Percentiles rank a stretch among this genome's conserved stretches.
phyloP scores from a whole-genome alignment of 208 protist genomes.

The Trypanosoma cruzi region DNA sequence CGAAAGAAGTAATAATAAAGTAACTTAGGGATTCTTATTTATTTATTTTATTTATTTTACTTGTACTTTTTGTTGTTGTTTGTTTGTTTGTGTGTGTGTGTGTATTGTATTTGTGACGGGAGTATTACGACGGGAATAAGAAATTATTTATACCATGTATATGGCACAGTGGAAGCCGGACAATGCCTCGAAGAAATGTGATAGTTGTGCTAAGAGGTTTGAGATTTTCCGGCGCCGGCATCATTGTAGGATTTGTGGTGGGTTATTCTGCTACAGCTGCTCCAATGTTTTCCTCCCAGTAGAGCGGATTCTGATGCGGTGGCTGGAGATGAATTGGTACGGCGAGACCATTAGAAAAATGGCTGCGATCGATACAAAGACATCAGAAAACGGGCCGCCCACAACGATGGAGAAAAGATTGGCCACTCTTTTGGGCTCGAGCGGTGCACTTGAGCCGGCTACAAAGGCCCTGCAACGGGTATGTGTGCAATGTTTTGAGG shows the following conservation, averaged over 20 bases:
- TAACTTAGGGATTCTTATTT: not conserved
- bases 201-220: slow-evolving; percentile 6
- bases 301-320: not conserved
- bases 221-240: slow-evolving; percentile 14
- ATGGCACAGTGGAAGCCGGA: slow-evolving; percentile 13
- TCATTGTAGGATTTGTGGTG: slow-evolving; percentile 18
- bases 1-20: not conserved
- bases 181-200: not conserved
- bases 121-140: too few relatives aligned
- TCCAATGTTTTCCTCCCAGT: not conserved
- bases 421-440: not conserved
- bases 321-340: not conserved
- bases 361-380: not conserved
- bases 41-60: not conserved
- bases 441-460: not conserved
- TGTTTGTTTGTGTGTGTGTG: slow-evolving; percentile 1
- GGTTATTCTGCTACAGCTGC: slow-evolving; percentile 18
- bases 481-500: slow-evolving; percentile 6
- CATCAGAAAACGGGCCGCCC: not conserved
- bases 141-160: too few relatives aligned
- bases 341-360: not conserved
- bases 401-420: not conserved
- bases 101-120: not conserved
- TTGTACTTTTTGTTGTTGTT: slow-evolving; percentile 2
- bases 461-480: slow-evolving; percentile 1